Evolutionary conservation across 805 yeast species (phyloP), one percentile per base, ranked within the genome.

Genomic region (Ogataea pilisensis): DNA sequence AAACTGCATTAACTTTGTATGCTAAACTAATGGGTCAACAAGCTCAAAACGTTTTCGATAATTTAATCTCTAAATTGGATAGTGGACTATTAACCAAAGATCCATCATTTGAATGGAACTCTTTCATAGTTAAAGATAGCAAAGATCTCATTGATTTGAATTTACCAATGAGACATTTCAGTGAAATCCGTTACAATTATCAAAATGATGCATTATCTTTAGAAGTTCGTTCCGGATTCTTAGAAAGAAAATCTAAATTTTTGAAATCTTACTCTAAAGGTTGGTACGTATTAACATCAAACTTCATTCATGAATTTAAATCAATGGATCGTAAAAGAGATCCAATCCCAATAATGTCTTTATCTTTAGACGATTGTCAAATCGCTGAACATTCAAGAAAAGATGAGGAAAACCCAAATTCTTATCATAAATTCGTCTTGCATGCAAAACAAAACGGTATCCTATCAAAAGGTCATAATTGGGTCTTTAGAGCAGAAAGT

Each of bases 401-500:
- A 53, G 87, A 83, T 49, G 78, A 81, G 21, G 69, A 65, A 38
- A 60, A 70, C 29, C 68, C 73, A 14, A 77, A 75, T 37, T 70
- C 76, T 3, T 67, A 66, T 43, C 80, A 80, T 60, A 89, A 89
- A 65, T 93, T 91, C 63, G 85, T 89, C 9, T 68, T 91, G 45
- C 78, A 76, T 49, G 78, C 89, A 14, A 86, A 84, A 54, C 80
- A 82, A 48, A 78, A 80, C 45, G 93, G 93, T 12, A 66, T 84
- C 44, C 72, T 87, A 47, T 82, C 80, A 46, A 73, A 87, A 55
- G 86, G 88, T 32, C 97, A 90, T 65, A 89, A 88, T 54, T 88
- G 93, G 87, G 93, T 90, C n/a, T 90, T 91, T 68, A 75, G 95
- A 49, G 82, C 95, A n/a, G 93, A 85, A 55, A 76, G 84, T 36